These are phyloP conservation scores for Tricholoma furcatifolium DNA, from an alignment of 768 basidiomycete species.

Conservation along the genomic window DNA sequence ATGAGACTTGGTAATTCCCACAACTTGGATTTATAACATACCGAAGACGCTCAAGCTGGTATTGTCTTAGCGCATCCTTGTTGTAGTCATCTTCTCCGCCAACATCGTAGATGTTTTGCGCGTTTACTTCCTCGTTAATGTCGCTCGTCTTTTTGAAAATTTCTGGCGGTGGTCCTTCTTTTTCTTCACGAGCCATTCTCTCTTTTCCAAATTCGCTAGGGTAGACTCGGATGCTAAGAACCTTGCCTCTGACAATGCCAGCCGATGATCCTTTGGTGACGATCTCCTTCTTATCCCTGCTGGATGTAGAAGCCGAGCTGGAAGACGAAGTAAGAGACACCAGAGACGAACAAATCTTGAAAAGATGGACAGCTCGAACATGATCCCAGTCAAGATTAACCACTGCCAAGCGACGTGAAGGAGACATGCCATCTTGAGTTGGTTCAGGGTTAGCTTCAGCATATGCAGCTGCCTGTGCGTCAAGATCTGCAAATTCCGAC, in stretches of 20 bases:
- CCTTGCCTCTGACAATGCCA: slow-evolving; percentile 55
- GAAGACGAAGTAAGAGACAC: slow-evolving; percentile 59
- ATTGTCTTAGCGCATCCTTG: slow-evolving; percentile 82
- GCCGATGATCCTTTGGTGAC: slow-evolving; percentile 18
- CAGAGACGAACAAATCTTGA: slow-evolving; percentile 89
- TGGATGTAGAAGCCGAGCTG: slow-evolving; percentile 26
- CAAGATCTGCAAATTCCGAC: slow-evolving; percentile 63
- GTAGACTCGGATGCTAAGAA: slow-evolving; percentile 81
- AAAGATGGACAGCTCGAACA: slow-evolving; percentile 84
- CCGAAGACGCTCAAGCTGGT: slow-evolving; percentile 92
- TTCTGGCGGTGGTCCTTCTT: slow-evolving; percentile 84
- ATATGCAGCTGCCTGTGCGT: slow-evolving; percentile 71
- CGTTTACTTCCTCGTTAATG: slow-evolving; percentile 59
- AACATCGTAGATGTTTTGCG: slow-evolving; percentile 61
- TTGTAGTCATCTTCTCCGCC: slow-evolving; percentile 80
- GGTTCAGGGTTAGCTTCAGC: slow-evolving; percentile 47
- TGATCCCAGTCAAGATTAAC: slow-evolving; percentile 99
- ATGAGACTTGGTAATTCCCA: slow-evolving; percentile 1
- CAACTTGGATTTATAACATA: slow-evolving; percentile 33
- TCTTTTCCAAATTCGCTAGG: slow-evolving; percentile 93
- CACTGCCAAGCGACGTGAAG: slow-evolving; percentile 76
- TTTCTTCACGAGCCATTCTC: slow-evolving; percentile 82
- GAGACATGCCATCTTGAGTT: slow-evolving; percentile 34
- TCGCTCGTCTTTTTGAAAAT: slow-evolving; percentile 63
- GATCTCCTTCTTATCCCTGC: slow-evolving; percentile 16